Evolutionary conservation across 495 filamentous ascomycete species (phyloP).

Genomic region (Tuber microsphaerosporum): DNA sequence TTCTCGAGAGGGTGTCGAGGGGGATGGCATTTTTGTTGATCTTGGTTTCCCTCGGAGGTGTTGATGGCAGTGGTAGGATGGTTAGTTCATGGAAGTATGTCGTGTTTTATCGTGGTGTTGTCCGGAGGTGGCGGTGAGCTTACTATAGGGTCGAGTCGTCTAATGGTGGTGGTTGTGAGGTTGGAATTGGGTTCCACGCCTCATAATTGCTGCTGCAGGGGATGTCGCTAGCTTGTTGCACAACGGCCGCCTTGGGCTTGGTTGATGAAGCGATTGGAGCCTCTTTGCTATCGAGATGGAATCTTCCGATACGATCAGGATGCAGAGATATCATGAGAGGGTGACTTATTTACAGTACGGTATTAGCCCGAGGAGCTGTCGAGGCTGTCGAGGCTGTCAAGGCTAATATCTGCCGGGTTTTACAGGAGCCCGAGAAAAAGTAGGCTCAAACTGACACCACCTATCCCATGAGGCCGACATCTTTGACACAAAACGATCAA

Average conservation of each 20-base stretch:
- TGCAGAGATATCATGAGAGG: not conserved
- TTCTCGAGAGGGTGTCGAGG: conserved; percentile 21
- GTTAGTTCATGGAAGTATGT: conserved; percentile 9
- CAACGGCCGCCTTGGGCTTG: not conserved
- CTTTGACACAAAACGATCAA: not conserved
- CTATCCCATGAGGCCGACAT: not conserved
- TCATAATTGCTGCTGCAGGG: not conserved
- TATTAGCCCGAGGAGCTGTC: not conserved
- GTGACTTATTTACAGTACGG: not conserved
- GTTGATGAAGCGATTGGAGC: not conserved
- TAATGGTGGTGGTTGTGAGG: not conserved
- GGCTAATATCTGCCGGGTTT: not conserved
- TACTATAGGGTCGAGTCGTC: not conserved
- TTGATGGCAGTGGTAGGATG: not conserved
- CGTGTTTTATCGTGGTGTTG: not conserved
- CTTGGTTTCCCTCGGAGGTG: not conserved
- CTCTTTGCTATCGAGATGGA: not conserved
- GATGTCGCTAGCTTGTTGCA: not conserved
- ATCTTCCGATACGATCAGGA: not conserved
- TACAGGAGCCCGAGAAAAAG: not conserved
- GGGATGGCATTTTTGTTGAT: conserved; percentile 22
- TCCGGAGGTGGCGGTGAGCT: conserved; percentile 6
- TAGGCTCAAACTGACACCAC: not conserved
- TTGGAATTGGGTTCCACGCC: conserved; percentile 17
- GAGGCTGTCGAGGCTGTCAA: not conserved